These are phyloP conservation scores for Aspergillus tamarii DNA, from an alignment of 2,329 filamentous ascomycete species.

Conservation along the genomic window DNA sequence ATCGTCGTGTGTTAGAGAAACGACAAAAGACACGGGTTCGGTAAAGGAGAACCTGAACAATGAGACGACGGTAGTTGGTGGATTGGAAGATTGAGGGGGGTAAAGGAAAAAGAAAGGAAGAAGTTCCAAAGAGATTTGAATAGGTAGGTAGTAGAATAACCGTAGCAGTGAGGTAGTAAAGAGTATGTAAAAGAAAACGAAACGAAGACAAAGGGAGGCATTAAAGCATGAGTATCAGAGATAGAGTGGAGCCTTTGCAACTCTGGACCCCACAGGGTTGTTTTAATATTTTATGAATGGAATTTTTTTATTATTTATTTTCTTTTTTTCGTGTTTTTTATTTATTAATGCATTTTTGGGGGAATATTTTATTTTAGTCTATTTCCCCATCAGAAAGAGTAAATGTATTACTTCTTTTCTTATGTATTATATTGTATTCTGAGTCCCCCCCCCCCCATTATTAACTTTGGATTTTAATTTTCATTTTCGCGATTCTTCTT, in stretches of 20 bases:
- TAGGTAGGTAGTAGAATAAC: not conserved
- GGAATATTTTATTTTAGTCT: not conserved
- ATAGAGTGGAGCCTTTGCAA: slow-evolving; percentile 22
- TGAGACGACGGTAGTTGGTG: not conserved
- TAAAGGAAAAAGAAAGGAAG: slow-evolving; percentile 11
- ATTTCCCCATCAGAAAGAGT: not conserved
- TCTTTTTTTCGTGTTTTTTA: slow-evolving; percentile 13
- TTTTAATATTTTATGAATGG: slow-evolving; percentile 14
- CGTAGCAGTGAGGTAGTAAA: slow-evolving; percentile 3
- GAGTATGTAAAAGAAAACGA: slow-evolving; percentile 10
- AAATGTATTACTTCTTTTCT: not conserved
- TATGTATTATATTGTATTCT: not conserved
- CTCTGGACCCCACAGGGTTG: slow-evolving; percentile 24
- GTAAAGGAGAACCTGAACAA: slow-evolving; percentile 4
- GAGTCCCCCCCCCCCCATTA: not conserved
- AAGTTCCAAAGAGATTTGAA: not conserved
- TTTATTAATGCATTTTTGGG: slow-evolving; percentile 14
- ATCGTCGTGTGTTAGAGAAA: not conserved
- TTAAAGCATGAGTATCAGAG: slow-evolving; percentile 20
- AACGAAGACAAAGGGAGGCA: slow-evolving; percentile 15
- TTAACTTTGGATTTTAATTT: not conserved
- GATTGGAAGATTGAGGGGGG: slow-evolving; percentile 7
- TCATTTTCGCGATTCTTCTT: not conserved
- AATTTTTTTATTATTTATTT: slow-evolving; percentile 7
- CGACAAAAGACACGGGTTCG: slow-evolving; percentile 1